These are phyloP conservation scores for Phytophthora hibernalis DNA, from an alignment of 352 stramenopile species.

Conservation along the genomic window DNA sequence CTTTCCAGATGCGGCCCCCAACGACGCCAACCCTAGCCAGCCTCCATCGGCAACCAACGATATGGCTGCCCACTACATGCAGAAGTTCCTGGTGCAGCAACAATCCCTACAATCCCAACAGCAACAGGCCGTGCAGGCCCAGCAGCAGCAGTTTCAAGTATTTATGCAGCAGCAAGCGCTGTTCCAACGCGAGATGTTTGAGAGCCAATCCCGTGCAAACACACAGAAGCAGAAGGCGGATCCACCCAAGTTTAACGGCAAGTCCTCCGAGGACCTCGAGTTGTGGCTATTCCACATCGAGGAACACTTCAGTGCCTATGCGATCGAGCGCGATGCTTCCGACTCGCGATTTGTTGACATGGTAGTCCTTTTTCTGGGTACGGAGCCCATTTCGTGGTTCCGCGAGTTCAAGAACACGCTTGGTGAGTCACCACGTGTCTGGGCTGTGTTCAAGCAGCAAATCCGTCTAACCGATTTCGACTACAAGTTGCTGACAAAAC, in stretches of 20 bases:
- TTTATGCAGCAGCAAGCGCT: background rate
- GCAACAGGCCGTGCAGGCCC: conserved; percentile 10
- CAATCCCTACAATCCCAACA: no score
- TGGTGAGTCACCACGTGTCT: background rate
- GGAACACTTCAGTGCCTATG: background rate
- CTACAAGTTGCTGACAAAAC: background rate
- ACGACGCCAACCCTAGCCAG: no score
- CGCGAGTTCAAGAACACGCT: background rate
- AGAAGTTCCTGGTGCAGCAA: conserved; percentile 20
- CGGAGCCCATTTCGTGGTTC: background rate
- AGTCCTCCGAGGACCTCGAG: background rate
- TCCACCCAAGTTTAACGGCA: background rate
- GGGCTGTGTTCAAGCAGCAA: background rate
- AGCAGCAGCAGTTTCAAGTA: conserved; percentile 8
- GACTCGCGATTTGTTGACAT: background rate
- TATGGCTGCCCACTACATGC: conserved; percentile 1
- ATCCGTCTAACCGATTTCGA: background rate
- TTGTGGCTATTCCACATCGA: background rate
- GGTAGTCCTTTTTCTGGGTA: background rate
- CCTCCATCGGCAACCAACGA: background rate
- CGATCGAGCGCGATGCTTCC: background rate
- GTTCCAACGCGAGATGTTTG: background rate
- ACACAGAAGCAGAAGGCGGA: background rate
- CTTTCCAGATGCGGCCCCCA: no score
- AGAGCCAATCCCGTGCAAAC: background rate